These are phyloP conservation scores for Coemansia sp. DNA, from an alignment of 192 early-diverging fungal genomes.

Conservation along the genomic window DNA sequence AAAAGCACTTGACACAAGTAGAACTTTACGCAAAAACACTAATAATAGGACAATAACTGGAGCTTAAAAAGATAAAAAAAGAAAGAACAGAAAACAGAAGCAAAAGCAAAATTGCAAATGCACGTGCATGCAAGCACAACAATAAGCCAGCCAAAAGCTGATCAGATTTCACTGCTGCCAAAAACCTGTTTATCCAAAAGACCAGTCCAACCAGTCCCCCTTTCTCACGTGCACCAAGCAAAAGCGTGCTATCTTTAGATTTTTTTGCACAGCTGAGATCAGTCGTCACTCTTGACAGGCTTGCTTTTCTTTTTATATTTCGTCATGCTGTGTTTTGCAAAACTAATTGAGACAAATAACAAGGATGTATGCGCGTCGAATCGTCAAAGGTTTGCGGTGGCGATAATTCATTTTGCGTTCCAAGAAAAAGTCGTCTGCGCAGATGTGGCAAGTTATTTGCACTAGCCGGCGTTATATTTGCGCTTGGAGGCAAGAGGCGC, in stretches of 20 bases:
- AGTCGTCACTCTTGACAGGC: too few species aligned
- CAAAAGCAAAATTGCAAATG: neutral
- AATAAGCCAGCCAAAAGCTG: neutral
- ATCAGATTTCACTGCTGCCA: neutral
- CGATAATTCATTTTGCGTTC: too few species aligned
- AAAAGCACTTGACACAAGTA: neutral
- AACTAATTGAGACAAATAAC: too few species aligned
- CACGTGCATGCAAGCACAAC: neutral
- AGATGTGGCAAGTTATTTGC: too few species aligned
- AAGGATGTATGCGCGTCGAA: too few species aligned
- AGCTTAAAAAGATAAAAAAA: neutral
- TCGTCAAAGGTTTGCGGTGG: too few species aligned
- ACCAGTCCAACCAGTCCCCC: neutral
- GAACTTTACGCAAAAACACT: neutral
- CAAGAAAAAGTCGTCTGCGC: too few species aligned
- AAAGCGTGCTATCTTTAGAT: neutral
- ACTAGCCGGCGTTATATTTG: too few species aligned
- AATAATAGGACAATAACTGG: neutral
- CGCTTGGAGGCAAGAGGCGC: too few species aligned
- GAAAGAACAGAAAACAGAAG: neutral
- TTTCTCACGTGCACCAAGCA: neutral
- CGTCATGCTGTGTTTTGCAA: too few species aligned
- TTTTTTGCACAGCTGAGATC: too few species aligned
- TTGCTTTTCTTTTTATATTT: too few species aligned
- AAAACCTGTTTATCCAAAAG: neutral